These are phyloP conservation scores for Fonsecaea multimorphosa DNA, from an alignment of 2,329 filamentous ascomycete genomes.

Conservation along the genomic window DNA sequence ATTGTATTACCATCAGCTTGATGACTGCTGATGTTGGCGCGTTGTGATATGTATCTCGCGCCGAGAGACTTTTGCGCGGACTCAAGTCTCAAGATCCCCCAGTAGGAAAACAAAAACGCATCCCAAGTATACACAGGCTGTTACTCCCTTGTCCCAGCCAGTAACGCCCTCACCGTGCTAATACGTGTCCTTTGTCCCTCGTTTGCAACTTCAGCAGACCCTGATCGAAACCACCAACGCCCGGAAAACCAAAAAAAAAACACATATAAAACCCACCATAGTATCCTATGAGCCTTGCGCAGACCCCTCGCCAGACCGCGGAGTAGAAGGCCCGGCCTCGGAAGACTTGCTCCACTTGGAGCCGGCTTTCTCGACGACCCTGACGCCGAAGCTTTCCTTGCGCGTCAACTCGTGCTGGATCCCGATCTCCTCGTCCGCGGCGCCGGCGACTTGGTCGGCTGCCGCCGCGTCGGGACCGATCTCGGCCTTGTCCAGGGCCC, in stretches of 20 bases:
- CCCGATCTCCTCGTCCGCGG: slow-evolving; percentile 17
- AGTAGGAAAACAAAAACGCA: background rate
- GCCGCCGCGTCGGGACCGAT: slow-evolving; percentile 13
- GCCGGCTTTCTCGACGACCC: background rate
- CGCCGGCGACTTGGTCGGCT: background rate
- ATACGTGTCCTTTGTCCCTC: background rate
- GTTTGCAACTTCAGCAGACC: no score
- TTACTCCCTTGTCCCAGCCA: background rate
- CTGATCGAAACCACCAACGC: background rate
- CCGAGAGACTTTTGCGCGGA: background rate
- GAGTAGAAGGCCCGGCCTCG: background rate
- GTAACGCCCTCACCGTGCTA: background rate
- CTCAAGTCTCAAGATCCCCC: background rate
- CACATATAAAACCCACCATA: background rate
- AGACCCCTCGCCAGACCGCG: background rate
- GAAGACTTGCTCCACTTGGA: slow-evolving; percentile 13
- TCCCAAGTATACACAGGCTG: no score
- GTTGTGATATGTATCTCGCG: background rate
- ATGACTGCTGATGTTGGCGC: background rate
- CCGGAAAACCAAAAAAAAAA: background rate
- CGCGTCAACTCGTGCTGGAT: background rate
- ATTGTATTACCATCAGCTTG: background rate
- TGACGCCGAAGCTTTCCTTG: slow-evolving; percentile 12
- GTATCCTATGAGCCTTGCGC: background rate
- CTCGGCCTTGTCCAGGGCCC: slow-evolving; percentile 31